These are phyloP conservation scores for Rhododendron molle DNA, from an alignment of 148 eudicot genomes.

Conservation along the genomic window DNA sequence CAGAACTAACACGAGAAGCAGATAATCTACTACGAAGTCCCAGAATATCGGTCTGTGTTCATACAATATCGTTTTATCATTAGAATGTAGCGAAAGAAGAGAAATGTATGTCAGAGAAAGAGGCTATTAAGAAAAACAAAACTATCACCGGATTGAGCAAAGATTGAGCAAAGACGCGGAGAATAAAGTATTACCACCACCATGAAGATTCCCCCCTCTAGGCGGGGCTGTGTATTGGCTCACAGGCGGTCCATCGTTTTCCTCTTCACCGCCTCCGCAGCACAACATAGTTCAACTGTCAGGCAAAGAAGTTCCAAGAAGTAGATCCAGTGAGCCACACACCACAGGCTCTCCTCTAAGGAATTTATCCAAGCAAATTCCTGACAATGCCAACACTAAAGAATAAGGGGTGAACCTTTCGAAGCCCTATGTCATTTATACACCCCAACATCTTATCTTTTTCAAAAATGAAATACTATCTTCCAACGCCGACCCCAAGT, in stretches of 20 bases:
- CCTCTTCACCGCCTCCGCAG: slow-evolving; percentile 71
- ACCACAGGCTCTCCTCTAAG: background rate
- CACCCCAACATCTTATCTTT: background rate
- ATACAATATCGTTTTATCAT: background rate
- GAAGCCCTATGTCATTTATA: background rate
- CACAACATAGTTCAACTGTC: slow-evolving; percentile 55
- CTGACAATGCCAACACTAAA: background rate
- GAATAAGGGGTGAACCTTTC: background rate
- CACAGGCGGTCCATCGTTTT: slow-evolving; percentile 41
- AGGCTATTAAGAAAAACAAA: background rate
- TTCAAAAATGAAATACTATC: background rate
- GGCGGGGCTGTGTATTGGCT: slow-evolving; percentile 52
- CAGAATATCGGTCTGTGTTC: background rate
- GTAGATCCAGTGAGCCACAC: background rate
- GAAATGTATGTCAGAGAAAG: background rate
- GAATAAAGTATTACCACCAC: slow-evolving; percentile 32
- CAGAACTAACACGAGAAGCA: background rate
- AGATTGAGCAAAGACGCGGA: background rate
- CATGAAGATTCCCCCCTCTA: slow-evolving; percentile 39
- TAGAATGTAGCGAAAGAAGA: background rate
- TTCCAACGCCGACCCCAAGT: too few species aligned
- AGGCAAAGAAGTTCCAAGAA: slow-evolving; percentile 20
- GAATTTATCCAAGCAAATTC: slow-evolving; percentile 8
- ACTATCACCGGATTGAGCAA: background rate
- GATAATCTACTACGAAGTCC: background rate